Evolutionary conservation across 176 grass and related monocot species (phyloP).

Genomic region (Oryza rufipogon): DNA sequence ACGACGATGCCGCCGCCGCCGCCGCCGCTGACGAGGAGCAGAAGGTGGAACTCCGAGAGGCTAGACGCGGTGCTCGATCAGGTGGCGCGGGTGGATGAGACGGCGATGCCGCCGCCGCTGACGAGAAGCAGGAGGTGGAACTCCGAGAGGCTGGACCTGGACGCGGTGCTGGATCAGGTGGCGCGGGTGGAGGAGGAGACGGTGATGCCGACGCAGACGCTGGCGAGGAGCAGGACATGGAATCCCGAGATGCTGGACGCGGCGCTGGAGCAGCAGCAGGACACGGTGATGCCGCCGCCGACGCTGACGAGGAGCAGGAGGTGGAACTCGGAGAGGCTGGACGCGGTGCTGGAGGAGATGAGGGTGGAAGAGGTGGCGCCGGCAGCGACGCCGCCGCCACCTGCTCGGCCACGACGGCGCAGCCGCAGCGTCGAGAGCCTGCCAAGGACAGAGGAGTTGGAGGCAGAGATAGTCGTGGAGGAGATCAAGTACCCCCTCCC

Average conservation of each 20-base stretch:
- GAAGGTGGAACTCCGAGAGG: not conserved
- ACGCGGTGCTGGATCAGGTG: not conserved
- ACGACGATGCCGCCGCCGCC: no score
- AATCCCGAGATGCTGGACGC: not conserved
- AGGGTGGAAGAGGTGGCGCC: not conserved
- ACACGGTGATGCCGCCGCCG: not conserved
- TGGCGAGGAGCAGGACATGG: not conserved
- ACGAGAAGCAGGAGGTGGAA: constrained; percentile 57
- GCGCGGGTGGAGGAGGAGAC: not conserved
- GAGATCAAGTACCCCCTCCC: constrained; percentile 30
- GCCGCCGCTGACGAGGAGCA: not conserved
- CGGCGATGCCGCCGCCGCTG: not conserved
- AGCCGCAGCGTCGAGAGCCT: constrained; percentile 51
- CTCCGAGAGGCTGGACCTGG: constrained; percentile 7
- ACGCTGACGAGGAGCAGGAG: not conserved
- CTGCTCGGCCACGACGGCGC: constrained; percentile 9
- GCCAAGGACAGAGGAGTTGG: constrained; percentile 42
- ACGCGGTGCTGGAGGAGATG: not conserved
- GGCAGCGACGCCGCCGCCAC: constrained; percentile 19
- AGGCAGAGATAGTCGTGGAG: constrained; percentile 44
- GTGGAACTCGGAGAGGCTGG: not conserved
- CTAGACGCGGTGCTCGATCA: not conserved
- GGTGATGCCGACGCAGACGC: not conserved
- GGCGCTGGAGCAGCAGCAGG: constrained; percentile 1
- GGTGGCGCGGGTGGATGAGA: not conserved